A percentile compares a stretch with the other conserved stretches of the same genome.
Evolutionary conservation across 306 rosid genomes (phyloP).

Genomic region (Gastrolobium bilobum): DNA sequence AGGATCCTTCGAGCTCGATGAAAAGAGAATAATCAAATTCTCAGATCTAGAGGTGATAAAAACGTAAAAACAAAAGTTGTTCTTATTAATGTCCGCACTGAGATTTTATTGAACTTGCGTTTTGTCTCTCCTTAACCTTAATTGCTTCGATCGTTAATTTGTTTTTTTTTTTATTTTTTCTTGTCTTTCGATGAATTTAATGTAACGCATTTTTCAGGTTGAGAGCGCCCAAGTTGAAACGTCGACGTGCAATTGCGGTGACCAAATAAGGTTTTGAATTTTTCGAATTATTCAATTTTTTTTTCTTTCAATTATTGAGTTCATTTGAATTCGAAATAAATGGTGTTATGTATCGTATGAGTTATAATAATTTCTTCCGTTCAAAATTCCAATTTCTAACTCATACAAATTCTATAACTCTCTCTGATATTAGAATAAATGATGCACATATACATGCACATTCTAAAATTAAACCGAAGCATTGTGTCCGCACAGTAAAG

Average conservation of each 20-base stretch:
- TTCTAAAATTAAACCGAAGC: constrained; percentile 5
- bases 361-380: not conserved
- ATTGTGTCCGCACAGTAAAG: constrained; percentile 58
- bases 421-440: constrained; percentile 17
- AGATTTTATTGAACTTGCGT: constrained; percentile 26
- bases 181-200: not conserved
- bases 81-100: not conserved
- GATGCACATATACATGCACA: not conserved
- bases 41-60: constrained; percentile 72
- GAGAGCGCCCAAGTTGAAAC: constrained; percentile 71
- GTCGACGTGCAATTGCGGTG: constrained; percentile 55
- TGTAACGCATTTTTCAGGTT: constrained; percentile 58
- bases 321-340: constrained; percentile 47
- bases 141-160: constrained; percentile 36
- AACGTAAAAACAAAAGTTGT: not conserved
- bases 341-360: constrained; percentile 14
- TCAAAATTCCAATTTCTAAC: constrained; percentile 27
- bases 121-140: constrained; percentile 42
- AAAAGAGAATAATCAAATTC: constrained; percentile 52
- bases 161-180: not conserved
- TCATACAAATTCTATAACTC: constrained; percentile 31
- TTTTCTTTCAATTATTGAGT: constrained; percentile 16
- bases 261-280: constrained; percentile 63
- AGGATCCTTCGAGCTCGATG: constrained; percentile 54
- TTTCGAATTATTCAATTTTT: not conserved